Percentiles rank a stretch among this genome's conserved stretches.
phyloP scores from a whole-genome alignment of 768 basidiomycete genomes.

The Russula griseocarnosa region DNA sequence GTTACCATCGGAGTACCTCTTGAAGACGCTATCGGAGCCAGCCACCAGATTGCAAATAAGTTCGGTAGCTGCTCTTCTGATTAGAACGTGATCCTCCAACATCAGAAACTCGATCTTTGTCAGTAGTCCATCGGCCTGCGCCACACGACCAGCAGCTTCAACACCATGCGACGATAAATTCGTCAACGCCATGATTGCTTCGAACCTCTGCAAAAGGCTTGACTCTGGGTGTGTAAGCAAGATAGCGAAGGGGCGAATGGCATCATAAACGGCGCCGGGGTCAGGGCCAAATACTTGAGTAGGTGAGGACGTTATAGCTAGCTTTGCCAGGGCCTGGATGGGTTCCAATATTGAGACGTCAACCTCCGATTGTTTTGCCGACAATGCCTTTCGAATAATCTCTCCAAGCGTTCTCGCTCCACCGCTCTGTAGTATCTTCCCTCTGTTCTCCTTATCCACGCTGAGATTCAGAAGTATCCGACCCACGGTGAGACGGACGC shows the following conservation, averaged over 20 bases:
- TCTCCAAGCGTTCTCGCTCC: slow-evolving; percentile 63
- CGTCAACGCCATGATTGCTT: slow-evolving; percentile 93
- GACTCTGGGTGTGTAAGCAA: slow-evolving; percentile 68
- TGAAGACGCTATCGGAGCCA: slow-evolving; percentile 72
- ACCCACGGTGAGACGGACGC: slow-evolving; percentile 55
- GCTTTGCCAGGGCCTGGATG: slow-evolving; percentile 87
- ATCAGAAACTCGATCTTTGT: slow-evolving; percentile 67
- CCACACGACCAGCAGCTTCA: slow-evolving; percentile 63
- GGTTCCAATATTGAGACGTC: slow-evolving; percentile 52
- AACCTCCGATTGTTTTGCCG: slow-evolving; percentile 32
- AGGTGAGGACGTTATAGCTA: slow-evolving; percentile 89
- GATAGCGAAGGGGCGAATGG: slow-evolving; percentile 74
- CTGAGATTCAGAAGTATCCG: slow-evolving; percentile 65
- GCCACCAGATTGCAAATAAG: slow-evolving; percentile 87
- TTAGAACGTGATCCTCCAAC: slow-evolving; percentile 75
- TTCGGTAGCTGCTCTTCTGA: slow-evolving; percentile 86
- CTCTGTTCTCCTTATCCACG: slow-evolving; percentile 74
- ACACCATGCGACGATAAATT: slow-evolving; percentile 82
- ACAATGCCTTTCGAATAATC: slow-evolving; percentile 50
- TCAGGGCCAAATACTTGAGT: slow-evolving; percentile 88
- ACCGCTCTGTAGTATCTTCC: slow-evolving; percentile 71
- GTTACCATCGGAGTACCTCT: slow-evolving; percentile 52
- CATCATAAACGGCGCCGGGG: slow-evolving; percentile 69
- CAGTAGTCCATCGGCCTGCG: slow-evolving; percentile 54
- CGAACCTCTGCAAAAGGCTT: slow-evolving; percentile 79